Conservation (phyloP, 495 filamentous ascomycete species). For the Hapsidospora chrysogenum region DNA sequence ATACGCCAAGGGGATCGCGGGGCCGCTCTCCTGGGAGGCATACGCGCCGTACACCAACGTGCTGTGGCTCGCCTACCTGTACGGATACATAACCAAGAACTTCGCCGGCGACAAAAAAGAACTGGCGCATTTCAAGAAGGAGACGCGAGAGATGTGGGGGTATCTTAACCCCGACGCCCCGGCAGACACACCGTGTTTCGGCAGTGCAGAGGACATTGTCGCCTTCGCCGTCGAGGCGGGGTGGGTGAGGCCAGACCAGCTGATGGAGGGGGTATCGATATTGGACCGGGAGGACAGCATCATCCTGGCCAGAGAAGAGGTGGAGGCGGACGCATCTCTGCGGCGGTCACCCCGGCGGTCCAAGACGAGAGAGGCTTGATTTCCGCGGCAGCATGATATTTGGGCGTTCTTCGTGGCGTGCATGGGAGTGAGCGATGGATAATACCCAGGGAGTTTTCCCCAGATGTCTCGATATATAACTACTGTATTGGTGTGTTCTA, state of each 20-base stretch:
- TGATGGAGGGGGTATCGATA: conserved; percentile 18
- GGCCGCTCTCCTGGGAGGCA: conserved; percentile 19
- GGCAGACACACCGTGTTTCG: conserved; percentile 17
- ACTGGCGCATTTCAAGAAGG: conserved; percentile 14
- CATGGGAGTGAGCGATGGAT: too few relatives aligned
- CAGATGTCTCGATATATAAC: too few relatives aligned
- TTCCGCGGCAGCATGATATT: too few relatives aligned
- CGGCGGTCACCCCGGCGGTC: too few relatives aligned
- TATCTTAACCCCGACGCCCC: conserved; percentile 24
- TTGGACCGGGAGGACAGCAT: conserved; percentile 6
- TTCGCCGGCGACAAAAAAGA: conserved; percentile 18
- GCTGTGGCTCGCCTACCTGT: conserved; percentile 35
- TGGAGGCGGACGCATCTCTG: too few relatives aligned
- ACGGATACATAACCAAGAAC: conserved; percentile 19
- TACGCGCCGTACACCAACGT: conserved; percentile 35
- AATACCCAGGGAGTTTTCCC: too few relatives aligned
- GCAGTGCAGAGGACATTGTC: conserved; percentile 24
- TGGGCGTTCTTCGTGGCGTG: too few relatives aligned
- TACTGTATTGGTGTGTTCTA: too few relatives aligned
- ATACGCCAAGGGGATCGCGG: conserved; percentile 14
- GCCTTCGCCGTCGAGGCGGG: conserved; percentile 24
- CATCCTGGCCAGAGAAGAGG: conserved; percentile 1
- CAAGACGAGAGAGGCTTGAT: too few relatives aligned
- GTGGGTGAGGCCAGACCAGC: conserved; percentile 26
- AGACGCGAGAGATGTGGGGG: conserved; percentile 22